Conservation (phyloP, 1,139 yeast genomes). For the Casaregolazyma lundiana region DNA sequence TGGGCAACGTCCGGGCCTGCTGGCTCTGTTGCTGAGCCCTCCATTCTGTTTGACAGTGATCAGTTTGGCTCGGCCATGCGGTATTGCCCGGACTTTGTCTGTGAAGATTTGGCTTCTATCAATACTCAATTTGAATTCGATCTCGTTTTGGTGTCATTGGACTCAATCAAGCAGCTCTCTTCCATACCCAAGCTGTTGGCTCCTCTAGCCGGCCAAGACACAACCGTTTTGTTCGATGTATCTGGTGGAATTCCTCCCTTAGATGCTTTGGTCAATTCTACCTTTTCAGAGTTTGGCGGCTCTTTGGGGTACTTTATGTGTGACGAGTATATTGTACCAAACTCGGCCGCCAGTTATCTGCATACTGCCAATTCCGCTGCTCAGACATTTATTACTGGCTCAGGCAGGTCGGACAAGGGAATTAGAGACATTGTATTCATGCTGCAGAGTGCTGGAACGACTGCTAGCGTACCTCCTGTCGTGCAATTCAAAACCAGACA, state of each 20-base stretch:
- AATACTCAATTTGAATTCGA: slow-evolving; percentile 20
- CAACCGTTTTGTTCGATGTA: slow-evolving; percentile 30
- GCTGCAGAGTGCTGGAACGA: slow-evolving; percentile 22
- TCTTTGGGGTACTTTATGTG: slow-evolving; percentile 10
- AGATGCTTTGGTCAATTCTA: slow-evolving; percentile 27
- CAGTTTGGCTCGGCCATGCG: slow-evolving; percentile 24
- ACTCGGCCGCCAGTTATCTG: slow-evolving; percentile 9
- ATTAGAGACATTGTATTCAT: slow-evolving; percentile 11
- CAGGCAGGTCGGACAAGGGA: slow-evolving; percentile 5
- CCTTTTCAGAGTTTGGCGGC: slow-evolving; percentile 25
- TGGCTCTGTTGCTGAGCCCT: background rate
- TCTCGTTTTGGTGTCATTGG: slow-evolving; percentile 28
- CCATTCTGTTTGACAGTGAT: slow-evolving; percentile 18
- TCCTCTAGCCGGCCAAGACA: slow-evolving; percentile 23
- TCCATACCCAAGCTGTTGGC: slow-evolving; percentile 25
- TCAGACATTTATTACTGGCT: slow-evolving; percentile 16
- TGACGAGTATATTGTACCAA: slow-evolving; percentile 14
- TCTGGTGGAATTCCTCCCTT: slow-evolving; percentile 29
- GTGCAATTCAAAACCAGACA: slow-evolving; percentile 62
- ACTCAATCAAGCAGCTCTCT: slow-evolving; percentile 27
- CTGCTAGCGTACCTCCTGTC: slow-evolving; percentile 19
- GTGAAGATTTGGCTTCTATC: slow-evolving; percentile 14
- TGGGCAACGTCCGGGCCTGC: background rate
- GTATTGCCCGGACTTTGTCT: slow-evolving; percentile 19
- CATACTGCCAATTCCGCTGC: slow-evolving; percentile 11